phyloP scores from a whole-genome alignment of 2,329 filamentous ascomycete species.

The Colletotrichum musae region DNA sequence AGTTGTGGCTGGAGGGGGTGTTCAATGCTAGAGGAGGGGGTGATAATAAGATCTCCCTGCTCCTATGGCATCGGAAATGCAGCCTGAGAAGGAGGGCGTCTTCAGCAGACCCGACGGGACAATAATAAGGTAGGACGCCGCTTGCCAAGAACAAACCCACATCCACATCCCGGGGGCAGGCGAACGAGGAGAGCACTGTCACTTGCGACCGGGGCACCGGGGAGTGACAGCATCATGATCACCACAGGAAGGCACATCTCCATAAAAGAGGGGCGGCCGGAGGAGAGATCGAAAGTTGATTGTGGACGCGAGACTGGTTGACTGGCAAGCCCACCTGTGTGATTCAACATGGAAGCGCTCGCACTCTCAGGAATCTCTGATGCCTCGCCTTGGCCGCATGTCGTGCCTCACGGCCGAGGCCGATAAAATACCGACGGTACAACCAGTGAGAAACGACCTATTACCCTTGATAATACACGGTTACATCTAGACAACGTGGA shows the following conservation, averaged over 20 bases:
- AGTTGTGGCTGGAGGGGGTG: too few relatives aligned
- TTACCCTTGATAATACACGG: slow-evolving; percentile 21
- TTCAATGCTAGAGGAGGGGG: too few relatives aligned
- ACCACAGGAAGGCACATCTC: slow-evolving; percentile 4
- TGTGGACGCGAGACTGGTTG: slow-evolving; percentile 18
- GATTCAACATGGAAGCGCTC: slow-evolving; percentile 30
- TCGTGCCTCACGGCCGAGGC: slow-evolving; percentile 23
- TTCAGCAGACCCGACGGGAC: slow-evolving; percentile 8
- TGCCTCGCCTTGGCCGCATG: slow-evolving; percentile 36
- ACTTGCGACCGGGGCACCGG: background rate
- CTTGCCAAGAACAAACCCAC: slow-evolving; percentile 21
- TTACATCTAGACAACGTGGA: slow-evolving; percentile 32
- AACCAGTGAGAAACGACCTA: slow-evolving; percentile 4
- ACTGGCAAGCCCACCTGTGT: slow-evolving; percentile 6
- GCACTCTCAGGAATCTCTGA: slow-evolving; percentile 24
- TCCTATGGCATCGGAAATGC: background rate
- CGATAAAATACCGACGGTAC: slow-evolving; percentile 6
- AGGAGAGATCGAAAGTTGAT: slow-evolving; percentile 11
- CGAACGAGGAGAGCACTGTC: background rate
- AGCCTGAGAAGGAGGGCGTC: slow-evolving; percentile 20
- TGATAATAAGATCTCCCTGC: background rate
- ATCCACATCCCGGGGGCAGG: slow-evolving; percentile 26
- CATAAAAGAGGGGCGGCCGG: slow-evolving; percentile 13
- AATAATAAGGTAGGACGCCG: slow-evolving; percentile 2
- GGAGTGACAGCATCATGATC: slow-evolving; percentile 30